Conservation (phyloP, 148 eudicot genomes). For the Cornus kousa region DNA sequence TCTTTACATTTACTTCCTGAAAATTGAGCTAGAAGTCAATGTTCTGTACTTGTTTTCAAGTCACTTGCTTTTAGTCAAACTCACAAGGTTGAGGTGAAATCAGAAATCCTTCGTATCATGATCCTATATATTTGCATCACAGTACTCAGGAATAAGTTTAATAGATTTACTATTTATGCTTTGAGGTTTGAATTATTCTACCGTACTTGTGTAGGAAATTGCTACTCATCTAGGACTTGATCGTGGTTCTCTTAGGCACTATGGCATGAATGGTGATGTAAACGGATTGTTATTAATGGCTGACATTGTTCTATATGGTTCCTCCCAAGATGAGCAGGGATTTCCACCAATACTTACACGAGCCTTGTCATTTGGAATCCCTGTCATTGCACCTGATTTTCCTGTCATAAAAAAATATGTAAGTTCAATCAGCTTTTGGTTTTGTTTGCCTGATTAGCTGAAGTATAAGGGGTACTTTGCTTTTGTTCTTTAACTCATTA, state of each 20-base stretch:
- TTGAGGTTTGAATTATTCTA: conserved; percentile 1
- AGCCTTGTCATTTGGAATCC: conserved; percentile 88
- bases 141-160: neutral
- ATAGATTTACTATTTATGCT: neutral
- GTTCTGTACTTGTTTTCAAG: neutral
- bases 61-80: neutral
- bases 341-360: conserved; percentile 79
- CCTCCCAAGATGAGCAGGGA: conserved; percentile 83
- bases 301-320: conserved; percentile 81
- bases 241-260: conserved; percentile 73
- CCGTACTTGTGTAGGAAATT: conserved; percentile 51
- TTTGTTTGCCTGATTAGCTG: neutral
- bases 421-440: conserved; percentile 30
- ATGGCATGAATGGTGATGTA: conserved; percentile 70
- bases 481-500: conserved; percentile 4
- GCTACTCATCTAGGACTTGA: conserved; percentile 60
- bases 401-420: conserved; percentile 72
- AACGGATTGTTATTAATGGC: conserved; percentile 69
- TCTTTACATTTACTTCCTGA: neutral
- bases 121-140: neutral
- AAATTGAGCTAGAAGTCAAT: neutral
- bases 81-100: neutral
- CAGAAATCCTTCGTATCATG: neutral
- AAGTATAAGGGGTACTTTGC: conserved; percentile 3
- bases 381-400: conserved; percentile 74